phyloP scores from a whole-genome alignment of 129 eudicot genomes.

The Tagetes erecta region DNA sequence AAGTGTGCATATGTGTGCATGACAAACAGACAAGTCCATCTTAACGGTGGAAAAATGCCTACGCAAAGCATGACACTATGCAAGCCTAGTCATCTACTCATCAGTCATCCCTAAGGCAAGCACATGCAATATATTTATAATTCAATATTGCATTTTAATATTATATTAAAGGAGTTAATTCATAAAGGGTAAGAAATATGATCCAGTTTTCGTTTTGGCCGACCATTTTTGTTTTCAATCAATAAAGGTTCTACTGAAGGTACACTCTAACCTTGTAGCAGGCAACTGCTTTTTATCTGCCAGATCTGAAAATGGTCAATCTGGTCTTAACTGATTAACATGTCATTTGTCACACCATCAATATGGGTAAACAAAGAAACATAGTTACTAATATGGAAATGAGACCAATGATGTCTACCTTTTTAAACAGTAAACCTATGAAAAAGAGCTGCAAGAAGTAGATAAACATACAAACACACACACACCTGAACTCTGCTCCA shows the following conservation, averaged over 20 bases:
- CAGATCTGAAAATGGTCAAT: not conserved
- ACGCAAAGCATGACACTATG: slow-evolving; percentile 13
- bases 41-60: not conserved
- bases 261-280: not conserved
- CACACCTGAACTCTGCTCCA: slow-evolving; percentile 97
- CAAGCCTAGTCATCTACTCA: slow-evolving; percentile 14
- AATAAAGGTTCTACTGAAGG: not conserved
- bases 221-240: not conserved
- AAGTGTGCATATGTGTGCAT: not conserved
- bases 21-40: slow-evolving; percentile 2
- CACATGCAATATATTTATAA: not conserved
- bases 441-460: not conserved
- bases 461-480: not conserved
- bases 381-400: not conserved
- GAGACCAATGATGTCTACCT: not conserved
- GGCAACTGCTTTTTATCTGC: not conserved
- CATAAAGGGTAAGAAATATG: not conserved
- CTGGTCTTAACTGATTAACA: not conserved
- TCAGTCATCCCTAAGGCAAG: slow-evolving; percentile 2
- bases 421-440: not conserved
- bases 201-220: not conserved
- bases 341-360: not conserved
- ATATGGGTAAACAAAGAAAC: not conserved
- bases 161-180: not conserved
- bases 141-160: not conserved